phyloP scores from a whole-genome alignment of 1,284 basidiomycete species.

The Ustilago shanxiensis region DNA sequence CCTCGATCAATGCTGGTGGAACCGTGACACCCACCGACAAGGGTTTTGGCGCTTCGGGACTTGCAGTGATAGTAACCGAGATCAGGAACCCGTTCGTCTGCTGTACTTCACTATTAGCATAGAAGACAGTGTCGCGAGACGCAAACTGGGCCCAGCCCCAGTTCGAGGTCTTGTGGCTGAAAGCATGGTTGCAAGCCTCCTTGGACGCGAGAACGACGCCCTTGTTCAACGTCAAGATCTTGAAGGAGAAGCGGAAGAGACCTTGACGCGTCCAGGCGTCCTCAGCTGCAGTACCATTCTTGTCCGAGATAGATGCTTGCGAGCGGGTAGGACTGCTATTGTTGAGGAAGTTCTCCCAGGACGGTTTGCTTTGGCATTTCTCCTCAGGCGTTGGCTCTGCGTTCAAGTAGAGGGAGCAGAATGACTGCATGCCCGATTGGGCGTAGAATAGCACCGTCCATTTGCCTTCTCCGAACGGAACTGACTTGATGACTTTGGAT shows the following conservation, averaged over 20 bases:
- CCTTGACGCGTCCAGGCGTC: constrained; percentile 85
- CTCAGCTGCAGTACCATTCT: constrained; percentile 67
- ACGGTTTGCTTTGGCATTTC: constrained; percentile 34
- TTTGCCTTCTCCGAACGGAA: constrained; percentile 56
- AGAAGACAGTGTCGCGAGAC: constrained; percentile 80
- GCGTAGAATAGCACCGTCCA: constrained; percentile 66
- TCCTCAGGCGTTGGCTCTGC: constrained; percentile 60
- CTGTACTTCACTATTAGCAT: constrained; percentile 75
- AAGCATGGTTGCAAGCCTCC: constrained; percentile 85
- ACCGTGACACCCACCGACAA: constrained; percentile 74
- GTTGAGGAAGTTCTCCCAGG: constrained; percentile 32
- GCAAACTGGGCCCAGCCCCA: constrained; percentile 77
- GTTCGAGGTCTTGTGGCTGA: constrained; percentile 78
- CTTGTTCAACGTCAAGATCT: constrained; percentile 75
- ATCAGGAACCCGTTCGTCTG: constrained; percentile 78
- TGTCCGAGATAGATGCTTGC: constrained; percentile 18
- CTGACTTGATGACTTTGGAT: constrained; percentile 70
- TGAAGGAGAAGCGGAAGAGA: constrained; percentile 84
- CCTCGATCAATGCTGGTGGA: constrained; percentile 77
- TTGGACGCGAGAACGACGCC: constrained; percentile 71
- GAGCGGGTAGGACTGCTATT: constrained; percentile 18
- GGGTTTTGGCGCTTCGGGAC: constrained; percentile 75
- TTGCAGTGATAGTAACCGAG: constrained; percentile 81
- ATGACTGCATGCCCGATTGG: constrained; percentile 60
- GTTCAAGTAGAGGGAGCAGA: constrained; percentile 65